These are phyloP conservation scores for Diaporthe eres DNA, from an alignment of 2,329 filamentous ascomycete genomes.

Conservation along the genomic window DNA sequence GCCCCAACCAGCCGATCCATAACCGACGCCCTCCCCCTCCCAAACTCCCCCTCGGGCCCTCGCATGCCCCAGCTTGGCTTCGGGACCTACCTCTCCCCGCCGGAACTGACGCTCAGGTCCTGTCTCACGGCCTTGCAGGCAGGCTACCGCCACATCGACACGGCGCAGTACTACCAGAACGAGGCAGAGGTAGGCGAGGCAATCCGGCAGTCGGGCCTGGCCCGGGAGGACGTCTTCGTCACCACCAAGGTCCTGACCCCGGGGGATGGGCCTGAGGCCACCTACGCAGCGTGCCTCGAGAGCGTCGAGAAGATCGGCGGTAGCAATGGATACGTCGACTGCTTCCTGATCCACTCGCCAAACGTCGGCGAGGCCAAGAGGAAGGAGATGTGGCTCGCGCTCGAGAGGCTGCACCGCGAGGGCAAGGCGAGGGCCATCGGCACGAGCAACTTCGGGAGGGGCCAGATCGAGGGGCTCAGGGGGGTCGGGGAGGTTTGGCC, in stretches of 20 bases:
- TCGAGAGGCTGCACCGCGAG: slow-evolving; percentile 33
- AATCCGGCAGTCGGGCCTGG: slow-evolving; percentile 65
- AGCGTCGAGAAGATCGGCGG: slow-evolving; percentile 68
- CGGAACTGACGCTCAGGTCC: slow-evolving; percentile 21
- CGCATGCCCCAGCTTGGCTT: slow-evolving; percentile 42
- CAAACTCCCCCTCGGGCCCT: neutral
- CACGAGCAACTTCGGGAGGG: slow-evolving; percentile 35
- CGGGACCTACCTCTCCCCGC: slow-evolving; percentile 40
- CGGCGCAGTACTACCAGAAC: slow-evolving; percentile 75
- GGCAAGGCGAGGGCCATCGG: slow-evolving; percentile 39
- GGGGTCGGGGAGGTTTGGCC: slow-evolving; percentile 35
- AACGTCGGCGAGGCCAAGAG: slow-evolving; percentile 12
- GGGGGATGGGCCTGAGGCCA: slow-evolving; percentile 55
- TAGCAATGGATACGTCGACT: slow-evolving; percentile 21
- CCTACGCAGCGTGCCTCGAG: slow-evolving; percentile 69
- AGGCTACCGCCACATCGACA: slow-evolving; percentile 71
- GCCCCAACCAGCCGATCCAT: neutral
- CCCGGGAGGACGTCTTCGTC: slow-evolving; percentile 69
- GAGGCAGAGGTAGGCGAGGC: slow-evolving; percentile 73
- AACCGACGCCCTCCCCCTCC: slow-evolving; percentile 14
- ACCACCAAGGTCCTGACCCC: slow-evolving; percentile 72
- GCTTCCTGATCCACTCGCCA: slow-evolving; percentile 38
- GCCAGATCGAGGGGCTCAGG: slow-evolving; percentile 35
- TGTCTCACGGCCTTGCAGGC: slow-evolving; percentile 61
- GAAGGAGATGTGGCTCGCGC: slow-evolving; percentile 32